Base-by-base conservation (phyloP, 192 early-diverging fungal genomes). In the Phlyctochytrium bullatum region DNA sequence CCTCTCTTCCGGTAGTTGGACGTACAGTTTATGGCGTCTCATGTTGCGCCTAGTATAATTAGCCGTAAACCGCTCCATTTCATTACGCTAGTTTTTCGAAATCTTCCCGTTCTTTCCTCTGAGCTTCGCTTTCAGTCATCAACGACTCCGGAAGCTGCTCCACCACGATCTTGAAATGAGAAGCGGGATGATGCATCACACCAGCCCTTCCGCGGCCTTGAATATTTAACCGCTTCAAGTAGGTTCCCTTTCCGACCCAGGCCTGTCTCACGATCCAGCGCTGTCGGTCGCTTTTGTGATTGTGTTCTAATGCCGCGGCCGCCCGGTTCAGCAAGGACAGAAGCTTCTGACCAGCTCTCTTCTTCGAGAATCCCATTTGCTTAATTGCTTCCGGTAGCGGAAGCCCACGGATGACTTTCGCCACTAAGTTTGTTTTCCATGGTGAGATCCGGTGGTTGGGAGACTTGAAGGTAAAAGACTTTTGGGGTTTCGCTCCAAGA, bases 161-260 rank as follows among this genome's bases (percentile, higher is more conserved):
- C n/a, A 97, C 40, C 12, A 92, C 74, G 61, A 91, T 91, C 76
- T 89, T 91, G 69, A 98, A 78, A 62, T 94, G 92, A 4, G 91
- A 83, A 23, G 78, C 79, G 23, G 91, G 92, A 30, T 83, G 83
- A 69, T 89, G 83, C 76, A 93, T 89, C 12, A 88, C 74, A 40
- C 92, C 92, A 54, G 87, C 84, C 36, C 93, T 74, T 12, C 93
- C 94, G 29, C 92, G 74, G 0, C 88, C 93, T 67, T 92, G 89
- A 57, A 82, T 81, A 67, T 89, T 86, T 31, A 93, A 61, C n/a
- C 91, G 80, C 68, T 88, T 90, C 3, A 85, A 68, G 67, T 85
- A 93, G 32, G 72, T 59, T 2, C 93, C 93, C 74, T 95, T 95
- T 2, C 96, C 96, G 25, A 94, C 91, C 77, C 91, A 92, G 1